Evolutionary conservation across 345 rosid genomes (phyloP), one percentile per base, ranked within the genome.

Genomic region (Eucalyptus globulus): DNA sequence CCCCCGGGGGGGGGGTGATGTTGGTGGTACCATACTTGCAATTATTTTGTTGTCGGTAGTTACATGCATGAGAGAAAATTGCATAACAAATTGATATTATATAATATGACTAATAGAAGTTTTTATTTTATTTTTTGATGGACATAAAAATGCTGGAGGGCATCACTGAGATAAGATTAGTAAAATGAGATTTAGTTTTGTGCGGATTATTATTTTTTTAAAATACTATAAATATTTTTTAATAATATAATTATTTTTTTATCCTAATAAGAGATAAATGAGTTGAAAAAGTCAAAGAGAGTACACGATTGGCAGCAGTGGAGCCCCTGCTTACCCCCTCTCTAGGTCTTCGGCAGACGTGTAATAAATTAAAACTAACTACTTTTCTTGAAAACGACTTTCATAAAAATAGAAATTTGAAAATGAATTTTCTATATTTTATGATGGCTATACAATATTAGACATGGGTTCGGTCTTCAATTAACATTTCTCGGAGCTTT

Each of bases 1-100:
- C 2, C 26, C 58, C 56, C 56, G 69, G 9, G 0, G 9, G 6
- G n/a, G 62, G 67, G 31, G 34, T 14, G 4, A 6, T 13, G 69
- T 29, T 62, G 3, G n/a, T 0, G 17, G 34, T 62, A 12, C 34
- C 7, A 13, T 0, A 62, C 16, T 62, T 62, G 0, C 13, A 62
- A 62, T 1, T 29, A 27, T 62, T 62, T 62, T 12, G 31, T 13
- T 62, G 31, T 62, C 14, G 3, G 40, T 14, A 65, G 34, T n/a
- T 15, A n/a, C 6, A 0, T 65, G 76, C 40, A 65, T 4, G 19
- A 65, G 40, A 65, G 37, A 65, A 65, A 65, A 65, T 65, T n/a
- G 76, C 40, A 65, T 65, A n/a, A n/a, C 76, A 1, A n/a, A 7
- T 1, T 8, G 3, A 65, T n/a, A 14, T 7, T 27, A 27, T 56